Evolutionary conservation across 768 basidiomycete genomes (phyloP).

Genomic region (Trametes maxima): DNA sequence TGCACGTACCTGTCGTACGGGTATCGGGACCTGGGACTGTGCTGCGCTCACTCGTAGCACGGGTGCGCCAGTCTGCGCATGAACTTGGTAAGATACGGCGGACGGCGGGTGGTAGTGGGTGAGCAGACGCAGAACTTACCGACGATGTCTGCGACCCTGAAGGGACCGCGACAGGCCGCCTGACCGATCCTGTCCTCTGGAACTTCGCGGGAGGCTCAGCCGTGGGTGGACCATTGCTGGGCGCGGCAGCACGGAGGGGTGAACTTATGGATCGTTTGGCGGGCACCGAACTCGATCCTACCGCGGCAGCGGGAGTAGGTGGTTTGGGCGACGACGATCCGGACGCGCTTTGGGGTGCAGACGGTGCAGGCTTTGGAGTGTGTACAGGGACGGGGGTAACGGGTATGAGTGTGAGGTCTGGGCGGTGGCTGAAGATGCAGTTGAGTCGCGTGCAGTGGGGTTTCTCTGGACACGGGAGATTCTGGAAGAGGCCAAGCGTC

Average conservation of each 20-base stretch:
- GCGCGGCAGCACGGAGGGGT: constrained; percentile 16
- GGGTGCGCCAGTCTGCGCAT: constrained; percentile 58
- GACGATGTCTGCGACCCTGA: constrained; percentile 37
- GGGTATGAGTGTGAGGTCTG: constrained; percentile 39
- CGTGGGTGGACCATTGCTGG: constrained; percentile 19
- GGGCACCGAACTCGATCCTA: constrained; percentile 23
- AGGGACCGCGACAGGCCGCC: constrained; percentile 47
- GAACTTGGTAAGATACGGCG: background rate
- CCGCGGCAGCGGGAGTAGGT: background rate
- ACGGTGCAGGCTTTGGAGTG: constrained; percentile 23
- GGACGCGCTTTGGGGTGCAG: constrained; percentile 13
- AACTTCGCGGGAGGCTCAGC: constrained; percentile 66
- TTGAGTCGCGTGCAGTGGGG: constrained; percentile 47
- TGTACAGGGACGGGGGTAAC: constrained; percentile 44
- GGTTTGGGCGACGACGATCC: constrained; percentile 23
- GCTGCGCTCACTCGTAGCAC: constrained; percentile 66
- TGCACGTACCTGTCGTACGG: constrained; percentile 67
- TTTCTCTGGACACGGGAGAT: constrained; percentile 59
- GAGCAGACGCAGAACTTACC: constrained; percentile 24
- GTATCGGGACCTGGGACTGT: constrained; percentile 69
- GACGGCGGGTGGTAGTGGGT: background rate
- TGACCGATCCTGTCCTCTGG: constrained; percentile 50
- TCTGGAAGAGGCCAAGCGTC: constrained; percentile 56
- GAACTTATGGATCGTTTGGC: constrained; percentile 34
- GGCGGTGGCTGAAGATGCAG: constrained; percentile 71